These are phyloP conservation scores for Omphalea diandra DNA, from an alignment of 441 rosid species.

Conservation along the genomic window DNA sequence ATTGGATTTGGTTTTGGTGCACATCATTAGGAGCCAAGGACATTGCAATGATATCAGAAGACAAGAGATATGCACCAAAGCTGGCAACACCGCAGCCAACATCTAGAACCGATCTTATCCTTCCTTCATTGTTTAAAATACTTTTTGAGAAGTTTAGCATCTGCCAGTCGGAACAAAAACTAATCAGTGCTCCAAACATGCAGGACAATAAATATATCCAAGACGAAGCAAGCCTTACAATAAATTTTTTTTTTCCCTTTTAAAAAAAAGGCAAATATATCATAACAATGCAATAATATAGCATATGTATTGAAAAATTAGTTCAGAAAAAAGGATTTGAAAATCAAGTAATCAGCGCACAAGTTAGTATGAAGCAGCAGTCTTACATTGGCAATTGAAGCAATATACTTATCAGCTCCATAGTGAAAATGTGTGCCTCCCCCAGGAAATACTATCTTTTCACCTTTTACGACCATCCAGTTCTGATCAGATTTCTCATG, in stretches of 20 bases:
- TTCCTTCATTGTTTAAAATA: conserved; percentile 76
- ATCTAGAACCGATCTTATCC: conserved; percentile 82
- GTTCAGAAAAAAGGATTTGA: background rate
- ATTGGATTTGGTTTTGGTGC: conserved; percentile 99
- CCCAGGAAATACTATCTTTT: conserved; percentile 87
- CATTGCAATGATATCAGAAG: conserved; percentile 82
- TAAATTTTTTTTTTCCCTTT: no score
- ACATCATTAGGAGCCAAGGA: conserved; percentile 98
- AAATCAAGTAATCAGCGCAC: background rate
- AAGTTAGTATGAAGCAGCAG: conserved; percentile 10
- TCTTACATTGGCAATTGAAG: conserved; percentile 91
- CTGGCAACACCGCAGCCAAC: conserved; percentile 99
- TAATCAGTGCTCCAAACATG: background rate
- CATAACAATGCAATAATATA: background rate
- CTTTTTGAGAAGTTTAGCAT: conserved; percentile 90
- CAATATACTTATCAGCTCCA: conserved; percentile 97
- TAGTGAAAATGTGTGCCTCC: conserved; percentile 99
- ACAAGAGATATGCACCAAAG: conserved; percentile 92
- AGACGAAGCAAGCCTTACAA: background rate
- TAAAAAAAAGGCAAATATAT: background rate
- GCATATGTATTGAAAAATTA: background rate
- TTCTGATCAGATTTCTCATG: conserved; percentile 98
- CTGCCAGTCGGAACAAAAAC: conserved; percentile 37
- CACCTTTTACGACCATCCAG: conserved; percentile 99
- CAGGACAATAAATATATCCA: background rate